Base-by-base conservation (phyloP, 2,329 filamentous ascomycete genomes). In the Phaeosphaeria sp. region DNA sequence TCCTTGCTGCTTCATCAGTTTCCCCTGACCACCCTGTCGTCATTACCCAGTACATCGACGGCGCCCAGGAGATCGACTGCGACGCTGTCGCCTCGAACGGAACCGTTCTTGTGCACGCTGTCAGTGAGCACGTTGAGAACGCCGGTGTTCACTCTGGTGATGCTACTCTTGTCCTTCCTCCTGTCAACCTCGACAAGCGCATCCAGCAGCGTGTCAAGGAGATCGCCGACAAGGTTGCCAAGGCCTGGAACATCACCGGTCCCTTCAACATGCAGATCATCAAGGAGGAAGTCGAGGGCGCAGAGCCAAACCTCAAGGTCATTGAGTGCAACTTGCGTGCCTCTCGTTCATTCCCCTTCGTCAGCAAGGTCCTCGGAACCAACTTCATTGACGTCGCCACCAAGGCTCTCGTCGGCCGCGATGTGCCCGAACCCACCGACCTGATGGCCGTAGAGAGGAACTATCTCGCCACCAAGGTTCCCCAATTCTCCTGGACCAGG, bases 251-350 rank as follows among this genome's bases (percentile, higher is more conserved):
- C 74, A 98, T 98, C 78, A 98, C 93, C 20, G 95, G 95, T 54
- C 95, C 95, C 57, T 99, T 98, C 88, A 99, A 99, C 86, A 98
- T 99, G 94, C 95, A 99, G 77, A 96, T 99, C 80, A 98, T 99
- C 86, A 96, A 96, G 83, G 92, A 91, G 13, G 83, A 90, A 72
- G 87, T 90, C 30, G 88, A 91, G 57, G 91, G 91, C 56, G 89
- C 89, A 55, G 86, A 90, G 73, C 87, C 91, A 33, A 84, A 86
- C 25, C 87, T 98, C 65, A 97, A 97, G 85, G 94, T 98, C 73
- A 98, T 98, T 63, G 94, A 98, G 81, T 98, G 94, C 84, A 98
- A 98, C 80, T 88, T 98, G 61, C 94, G 94, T 78, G 95, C 94
- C 56, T 98, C 94, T 59, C 93, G 94, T 63, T 98, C 94, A 1